These are phyloP conservation scores for Chlorella ohadii DNA, from an alignment of 139 green algal species.

Conservation along the genomic window DNA sequence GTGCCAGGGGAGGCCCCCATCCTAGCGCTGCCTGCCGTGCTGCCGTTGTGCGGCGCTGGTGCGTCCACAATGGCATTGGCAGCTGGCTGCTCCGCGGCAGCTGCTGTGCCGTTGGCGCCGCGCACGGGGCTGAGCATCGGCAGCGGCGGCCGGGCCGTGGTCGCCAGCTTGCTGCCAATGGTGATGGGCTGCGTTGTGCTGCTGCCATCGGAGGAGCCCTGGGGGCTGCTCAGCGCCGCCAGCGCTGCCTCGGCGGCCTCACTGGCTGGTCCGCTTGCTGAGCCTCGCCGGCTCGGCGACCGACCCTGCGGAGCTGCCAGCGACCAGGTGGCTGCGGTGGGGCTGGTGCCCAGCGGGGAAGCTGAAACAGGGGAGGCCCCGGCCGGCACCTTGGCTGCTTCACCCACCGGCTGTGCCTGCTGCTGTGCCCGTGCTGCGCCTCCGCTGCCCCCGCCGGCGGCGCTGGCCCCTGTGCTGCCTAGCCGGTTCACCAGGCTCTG, in stretches of 20 bases:
- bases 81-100: neutral
- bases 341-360: conserved; percentile 5
- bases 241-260: neutral
- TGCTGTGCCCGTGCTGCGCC: neutral
- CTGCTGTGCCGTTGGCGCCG: neutral
- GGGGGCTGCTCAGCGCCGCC: neutral
- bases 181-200: neutral
- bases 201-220: neutral
- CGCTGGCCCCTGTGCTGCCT: neutral
- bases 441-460: neutral
- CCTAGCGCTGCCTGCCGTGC: neutral
- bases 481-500: conserved; percentile 30
- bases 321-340: neutral
- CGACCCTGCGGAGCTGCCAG: neutral
- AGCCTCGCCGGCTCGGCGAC: neutral
- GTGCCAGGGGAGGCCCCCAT: neutral
- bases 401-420: conserved; percentile 7
- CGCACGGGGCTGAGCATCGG: neutral
- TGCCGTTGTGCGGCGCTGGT: neutral
- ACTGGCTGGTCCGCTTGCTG: neutral
- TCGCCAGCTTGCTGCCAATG: neutral
- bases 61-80: neutral
- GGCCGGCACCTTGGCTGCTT: no score
- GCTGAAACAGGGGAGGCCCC: neutral
- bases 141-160: neutral